Evolutionary conservation across 352 stramenopile genomes (phyloP), one percentile per base, ranked within the genome.

Genomic region (Phytopythium mirpurense): DNA sequence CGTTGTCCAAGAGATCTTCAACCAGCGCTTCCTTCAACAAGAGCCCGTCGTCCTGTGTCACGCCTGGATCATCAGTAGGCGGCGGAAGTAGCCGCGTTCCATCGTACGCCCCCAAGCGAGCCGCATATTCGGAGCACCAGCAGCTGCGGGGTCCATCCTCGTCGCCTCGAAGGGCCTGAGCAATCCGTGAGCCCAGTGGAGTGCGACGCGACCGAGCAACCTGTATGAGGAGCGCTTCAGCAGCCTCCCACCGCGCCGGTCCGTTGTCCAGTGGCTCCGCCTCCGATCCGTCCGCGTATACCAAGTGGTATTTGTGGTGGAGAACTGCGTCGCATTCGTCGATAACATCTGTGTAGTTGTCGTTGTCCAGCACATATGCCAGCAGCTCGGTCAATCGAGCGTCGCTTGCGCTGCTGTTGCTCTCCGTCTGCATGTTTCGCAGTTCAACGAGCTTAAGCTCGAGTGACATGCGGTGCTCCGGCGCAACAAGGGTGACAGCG

Each of bases 251-350:
- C 35, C 87, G 67, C 26, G 75, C 54, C 12, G 67, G 46, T 0
- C 81, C 80, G 36, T 56, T 65, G 24, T 70, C 71, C 8, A 96
- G 75, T 5, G 53, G 52, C 9, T 63, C 58, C 5, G 75, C 60
- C 2, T 38, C 57, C 19, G 43, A 19, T 0, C 88, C 88, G 6
- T 93, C 72, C 1, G 87, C 83, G 56, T 97, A 96, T 34, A 97
- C 72, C 14, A 96, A 75, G 41, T 96, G 87, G 51, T 93, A 96
- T 12, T 77, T 77, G 65, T 96, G 79, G 23, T 90, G 76, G 0
- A 97, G 70, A 12, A 97, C 49, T 9, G 90, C 90, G 62, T 97
- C 87, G 38, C 70, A 78, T 41, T 97, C 86, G 67, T 97, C 90
- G 19, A 96, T 66, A 9, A 97, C 70, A 51, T 97, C 88, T 1